phyloP scores from a whole-genome alignment of 176 grass and related monocot genomes.

The Raddia guianensis region DNA sequence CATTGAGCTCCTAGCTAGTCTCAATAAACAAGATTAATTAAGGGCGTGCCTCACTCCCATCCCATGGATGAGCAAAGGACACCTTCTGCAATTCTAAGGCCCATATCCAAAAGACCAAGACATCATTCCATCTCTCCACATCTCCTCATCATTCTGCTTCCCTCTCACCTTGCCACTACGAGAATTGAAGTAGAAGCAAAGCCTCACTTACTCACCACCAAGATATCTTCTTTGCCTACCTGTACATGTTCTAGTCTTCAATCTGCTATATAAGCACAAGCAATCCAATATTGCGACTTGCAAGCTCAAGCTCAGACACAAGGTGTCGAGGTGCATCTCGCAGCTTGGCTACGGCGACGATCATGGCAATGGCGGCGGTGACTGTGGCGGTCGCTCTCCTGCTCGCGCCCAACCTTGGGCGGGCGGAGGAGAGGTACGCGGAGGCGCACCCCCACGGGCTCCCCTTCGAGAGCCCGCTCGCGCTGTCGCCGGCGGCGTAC shows the following conservation, averaged over 20 bases:
- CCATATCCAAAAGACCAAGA: slow-evolving; percentile 11
- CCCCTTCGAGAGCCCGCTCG: slow-evolving; percentile 80
- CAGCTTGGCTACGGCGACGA: slow-evolving; percentile 24
- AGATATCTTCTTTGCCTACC: slow-evolving; percentile 28
- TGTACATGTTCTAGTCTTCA: slow-evolving; percentile 33
- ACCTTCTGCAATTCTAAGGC: slow-evolving; percentile 44
- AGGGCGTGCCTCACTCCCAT: slow-evolving; percentile 35
- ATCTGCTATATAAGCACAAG: slow-evolving; percentile 46
- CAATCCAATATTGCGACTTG: slow-evolving; percentile 33
- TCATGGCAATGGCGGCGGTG: slow-evolving; percentile 26
- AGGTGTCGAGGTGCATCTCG: neutral
- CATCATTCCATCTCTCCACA: slow-evolving; percentile 58
- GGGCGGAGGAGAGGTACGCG: slow-evolving; percentile 43
- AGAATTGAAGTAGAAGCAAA: slow-evolving; percentile 73
- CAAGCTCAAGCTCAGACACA: neutral
- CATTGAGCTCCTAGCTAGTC: slow-evolving; percentile 39
- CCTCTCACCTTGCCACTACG: slow-evolving; percentile 45
- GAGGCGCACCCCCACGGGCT: slow-evolving; percentile 68
- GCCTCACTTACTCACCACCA: slow-evolving; percentile 30
- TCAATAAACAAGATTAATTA: slow-evolving; percentile 46
- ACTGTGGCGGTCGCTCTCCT: slow-evolving; percentile 42
- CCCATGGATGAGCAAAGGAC: slow-evolving; percentile 8
- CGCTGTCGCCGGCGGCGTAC: slow-evolving; percentile 64
- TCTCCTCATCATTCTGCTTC: slow-evolving; percentile 69
- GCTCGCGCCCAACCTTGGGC: slow-evolving; percentile 36